A percentile compares a stretch with the other conserved stretches of the same genome.
phyloP scores from a whole-genome alignment of 2,329 filamentous ascomycete genomes.

The Phialemonium atrogriseum region DNA sequence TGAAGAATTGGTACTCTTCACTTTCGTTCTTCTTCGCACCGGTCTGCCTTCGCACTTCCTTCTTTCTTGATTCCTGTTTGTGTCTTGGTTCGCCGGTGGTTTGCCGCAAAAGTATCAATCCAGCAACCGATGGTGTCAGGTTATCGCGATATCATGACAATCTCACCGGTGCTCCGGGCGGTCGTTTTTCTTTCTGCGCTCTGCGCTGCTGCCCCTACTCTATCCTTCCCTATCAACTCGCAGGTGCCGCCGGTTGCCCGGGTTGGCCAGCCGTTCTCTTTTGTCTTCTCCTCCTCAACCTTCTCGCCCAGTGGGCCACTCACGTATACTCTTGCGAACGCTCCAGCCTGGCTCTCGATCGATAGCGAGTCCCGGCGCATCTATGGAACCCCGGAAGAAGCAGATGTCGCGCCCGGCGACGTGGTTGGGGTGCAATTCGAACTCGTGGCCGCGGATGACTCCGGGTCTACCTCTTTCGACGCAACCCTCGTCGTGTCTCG shows the following conservation, averaged over 20 bases:
- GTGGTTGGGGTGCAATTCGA: slow-evolving; percentile 53
- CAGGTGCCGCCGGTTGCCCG: slow-evolving; percentile 76
- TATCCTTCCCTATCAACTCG: slow-evolving; percentile 69
- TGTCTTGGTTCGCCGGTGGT: no score
- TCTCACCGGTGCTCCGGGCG: slow-evolving; percentile 18
- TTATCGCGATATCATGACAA: slow-evolving; percentile 13
- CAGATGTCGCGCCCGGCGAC: slow-evolving; percentile 37
- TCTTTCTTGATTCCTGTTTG: no score
- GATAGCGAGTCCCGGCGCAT: slow-evolving; percentile 57
- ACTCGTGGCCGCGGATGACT: slow-evolving; percentile 60
- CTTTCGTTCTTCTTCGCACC: no score
- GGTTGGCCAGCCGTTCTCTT: slow-evolving; percentile 57
- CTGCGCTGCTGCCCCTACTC: slow-evolving; percentile 29
- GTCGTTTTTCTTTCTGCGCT: slow-evolving; percentile 21
- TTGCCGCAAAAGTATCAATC: no score
- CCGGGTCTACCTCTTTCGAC: slow-evolving; percentile 54
- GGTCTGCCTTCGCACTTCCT: no score
- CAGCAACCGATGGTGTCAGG: no score
- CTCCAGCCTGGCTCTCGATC: slow-evolving; percentile 68
- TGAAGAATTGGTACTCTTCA: no score
- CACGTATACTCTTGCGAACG: slow-evolving; percentile 56
- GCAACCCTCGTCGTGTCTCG: slow-evolving; percentile 65
- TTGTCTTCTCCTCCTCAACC: slow-evolving; percentile 64
- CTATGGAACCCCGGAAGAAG: slow-evolving; percentile 57
- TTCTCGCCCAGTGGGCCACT: slow-evolving; percentile 56